Conservation (phyloP, 192 early-diverging fungal species). For the Dimargaris xerosporica region DNA sequence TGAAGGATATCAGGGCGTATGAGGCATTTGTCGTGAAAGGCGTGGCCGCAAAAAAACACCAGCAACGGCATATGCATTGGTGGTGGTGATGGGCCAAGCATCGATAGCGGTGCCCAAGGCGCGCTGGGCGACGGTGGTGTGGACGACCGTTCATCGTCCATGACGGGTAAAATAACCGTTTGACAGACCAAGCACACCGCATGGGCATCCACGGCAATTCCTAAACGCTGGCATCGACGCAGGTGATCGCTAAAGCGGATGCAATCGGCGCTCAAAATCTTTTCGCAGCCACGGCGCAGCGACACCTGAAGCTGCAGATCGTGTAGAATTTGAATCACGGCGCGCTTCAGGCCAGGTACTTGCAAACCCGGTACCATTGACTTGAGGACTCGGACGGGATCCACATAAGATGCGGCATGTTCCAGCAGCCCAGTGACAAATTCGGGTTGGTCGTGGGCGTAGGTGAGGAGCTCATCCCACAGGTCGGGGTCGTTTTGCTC, state of each 20-base stretch:
- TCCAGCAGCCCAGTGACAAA: slow-evolving; percentile 90
- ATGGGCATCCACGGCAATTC: slow-evolving; percentile 36
- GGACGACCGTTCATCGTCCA: not conserved
- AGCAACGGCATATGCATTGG: slow-evolving; percentile 21
- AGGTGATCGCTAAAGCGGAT: slow-evolving; percentile 58
- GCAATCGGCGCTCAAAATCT: slow-evolving; percentile 79
- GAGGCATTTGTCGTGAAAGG: slow-evolving; percentile 77
- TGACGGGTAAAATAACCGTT: slow-evolving; percentile 23
- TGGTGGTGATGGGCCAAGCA: slow-evolving; percentile 12
- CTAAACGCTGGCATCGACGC: slow-evolving; percentile 48
- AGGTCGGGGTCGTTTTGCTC: slow-evolving; percentile 91
- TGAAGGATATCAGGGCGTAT: slow-evolving; percentile 34
- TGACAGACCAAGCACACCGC: slow-evolving; percentile 29
- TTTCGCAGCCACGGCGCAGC: slow-evolving; percentile 76
- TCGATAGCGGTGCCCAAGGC: slow-evolving; percentile 10
- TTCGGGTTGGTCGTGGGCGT: slow-evolving; percentile 91
- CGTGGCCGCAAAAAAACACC: slow-evolving; percentile 85
- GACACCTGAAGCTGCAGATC: slow-evolving; percentile 88
- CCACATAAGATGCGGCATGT: slow-evolving; percentile 73
- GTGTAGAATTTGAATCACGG: slow-evolving; percentile 76
- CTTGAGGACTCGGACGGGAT: slow-evolving; percentile 65
- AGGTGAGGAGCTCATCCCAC: slow-evolving; percentile 90
- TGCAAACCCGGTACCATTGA: slow-evolving; percentile 62
- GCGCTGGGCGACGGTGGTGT: not conserved
- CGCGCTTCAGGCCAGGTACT: slow-evolving; percentile 65